Conservation (phyloP, 306 rosid species). For the Datisca glomerata region DNA sequence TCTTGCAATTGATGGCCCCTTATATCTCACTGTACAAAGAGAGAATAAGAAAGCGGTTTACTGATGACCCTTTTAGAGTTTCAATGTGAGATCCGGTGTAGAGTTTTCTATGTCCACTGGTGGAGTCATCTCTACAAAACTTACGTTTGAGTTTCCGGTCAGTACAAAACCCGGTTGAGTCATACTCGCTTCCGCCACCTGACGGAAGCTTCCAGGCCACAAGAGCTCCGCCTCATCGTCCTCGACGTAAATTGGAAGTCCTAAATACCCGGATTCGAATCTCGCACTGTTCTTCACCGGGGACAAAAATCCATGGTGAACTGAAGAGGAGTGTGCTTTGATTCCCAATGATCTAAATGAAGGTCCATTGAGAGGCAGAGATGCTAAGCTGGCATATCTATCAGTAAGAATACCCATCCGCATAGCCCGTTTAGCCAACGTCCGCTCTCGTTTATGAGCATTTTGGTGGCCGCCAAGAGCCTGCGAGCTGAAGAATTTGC, state of each 20-base stretch:
- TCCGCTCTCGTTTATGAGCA: constrained; percentile 82
- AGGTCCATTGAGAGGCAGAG: constrained; percentile 71
- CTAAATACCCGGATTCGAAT: constrained; percentile 44
- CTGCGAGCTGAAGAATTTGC: constrained; percentile 85
- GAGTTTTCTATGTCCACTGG: constrained; percentile 27
- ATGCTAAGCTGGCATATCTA: constrained; percentile 51
- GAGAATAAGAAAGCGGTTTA: constrained; percentile 15
- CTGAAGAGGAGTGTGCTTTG: constrained; percentile 80
- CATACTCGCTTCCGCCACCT: constrained; percentile 22
- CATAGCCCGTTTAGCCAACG: constrained; percentile 72
- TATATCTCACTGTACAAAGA: constrained; percentile 44
- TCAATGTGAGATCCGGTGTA: constrained; percentile 73
- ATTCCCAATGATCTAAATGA: constrained; percentile 62
- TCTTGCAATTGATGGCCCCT: constrained; percentile 25
- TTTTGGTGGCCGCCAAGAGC: constrained; percentile 97
- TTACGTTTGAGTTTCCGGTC: constrained; percentile 33
- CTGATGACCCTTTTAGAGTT: constrained; percentile 43
- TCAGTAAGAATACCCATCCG: constrained; percentile 72
- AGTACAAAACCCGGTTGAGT: constrained; percentile 24
- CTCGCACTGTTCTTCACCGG: constrained; percentile 26
- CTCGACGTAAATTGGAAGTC: constrained; percentile 56
- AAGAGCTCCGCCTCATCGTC: constrained; percentile 55
- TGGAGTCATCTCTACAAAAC: constrained; percentile 43
- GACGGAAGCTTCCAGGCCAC: constrained; percentile 92
- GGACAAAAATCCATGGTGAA: constrained; percentile 43